Percentiles rank a stretch among this genome's conserved stretches.
These are phyloP conservation scores for Candida succiphila DNA, from an alignment of 805 yeast genomes.

Conservation along the genomic window DNA sequence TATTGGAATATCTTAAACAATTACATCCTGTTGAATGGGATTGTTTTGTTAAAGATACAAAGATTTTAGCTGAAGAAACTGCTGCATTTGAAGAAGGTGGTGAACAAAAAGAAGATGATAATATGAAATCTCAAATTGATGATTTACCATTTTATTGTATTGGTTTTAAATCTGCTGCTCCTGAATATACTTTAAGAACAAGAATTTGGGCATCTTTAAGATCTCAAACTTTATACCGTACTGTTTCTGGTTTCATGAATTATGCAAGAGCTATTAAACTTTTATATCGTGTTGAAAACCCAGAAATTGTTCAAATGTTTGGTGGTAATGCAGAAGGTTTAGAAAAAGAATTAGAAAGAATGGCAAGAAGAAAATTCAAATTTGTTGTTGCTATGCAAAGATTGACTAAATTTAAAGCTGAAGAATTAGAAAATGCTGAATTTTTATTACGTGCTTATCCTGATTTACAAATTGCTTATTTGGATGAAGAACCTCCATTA, in stretches of 20 bases:
- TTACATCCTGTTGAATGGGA: slow-evolving; percentile 97
- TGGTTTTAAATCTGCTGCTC: slow-evolving; percentile 96
- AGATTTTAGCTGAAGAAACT: slow-evolving; percentile 89
- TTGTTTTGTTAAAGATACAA: slow-evolving; percentile 93
- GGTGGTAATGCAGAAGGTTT: slow-evolving; percentile 97
- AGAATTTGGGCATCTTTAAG: slow-evolving; percentile 98
- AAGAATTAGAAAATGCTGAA: slow-evolving; percentile 74
- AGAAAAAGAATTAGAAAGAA: slow-evolving; percentile 87
- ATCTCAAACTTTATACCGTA: slow-evolving; percentile 93
- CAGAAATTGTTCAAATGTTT: slow-evolving; percentile 93
- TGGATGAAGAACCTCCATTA: slow-evolving; percentile 84
- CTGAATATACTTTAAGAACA: slow-evolving; percentile 91
- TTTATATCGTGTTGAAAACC: slow-evolving; percentile 89
- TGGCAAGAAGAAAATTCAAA: slow-evolving; percentile 79
- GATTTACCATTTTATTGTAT: slow-evolving; percentile 92
- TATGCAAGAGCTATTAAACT: slow-evolving; percentile 93
- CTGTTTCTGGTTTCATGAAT: slow-evolving; percentile 98
- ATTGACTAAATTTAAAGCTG: slow-evolving; percentile 58
- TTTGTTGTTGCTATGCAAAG: slow-evolving; percentile 83
- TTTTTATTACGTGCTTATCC: slow-evolving; percentile 78
- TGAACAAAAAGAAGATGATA: slow-evolving; percentile 59
- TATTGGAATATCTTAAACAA: slow-evolving; percentile 89
- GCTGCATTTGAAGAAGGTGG: slow-evolving; percentile 64
- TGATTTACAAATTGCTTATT: slow-evolving; percentile 80
- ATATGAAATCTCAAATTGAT: slow-evolving; percentile 73